Percentiles rank a stretch among this genome's conserved stretches.
Conservation (phyloP, 2,329 filamentous ascomycete species). For the Exophiala sp. region DNA sequence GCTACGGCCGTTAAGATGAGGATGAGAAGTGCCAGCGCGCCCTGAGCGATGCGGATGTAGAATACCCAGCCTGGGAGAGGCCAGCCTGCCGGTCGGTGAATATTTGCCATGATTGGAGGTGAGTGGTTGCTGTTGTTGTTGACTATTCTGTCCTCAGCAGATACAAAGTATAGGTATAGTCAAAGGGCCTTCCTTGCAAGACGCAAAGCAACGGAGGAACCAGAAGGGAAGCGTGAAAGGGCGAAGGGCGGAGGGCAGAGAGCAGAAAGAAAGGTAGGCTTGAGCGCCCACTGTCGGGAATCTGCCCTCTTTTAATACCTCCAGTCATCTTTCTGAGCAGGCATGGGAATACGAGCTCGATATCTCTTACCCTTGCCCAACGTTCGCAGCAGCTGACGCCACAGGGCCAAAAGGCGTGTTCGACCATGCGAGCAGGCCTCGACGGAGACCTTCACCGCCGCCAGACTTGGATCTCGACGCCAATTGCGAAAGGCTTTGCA, state of each 20-base stretch:
- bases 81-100: background rate
- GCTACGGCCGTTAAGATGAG: slow-evolving; percentile 59
- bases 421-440: background rate
- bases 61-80: slow-evolving; percentile 35
- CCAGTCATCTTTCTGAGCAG: background rate
- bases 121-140: background rate
- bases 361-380: too few relatives aligned
- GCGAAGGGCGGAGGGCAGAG: background rate
- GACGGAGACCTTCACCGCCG: background rate
- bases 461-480: background rate
- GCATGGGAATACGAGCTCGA: background rate
- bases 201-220: background rate
- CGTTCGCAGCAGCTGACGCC: too few relatives aligned
- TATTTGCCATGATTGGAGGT: background rate
- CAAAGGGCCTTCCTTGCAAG: too few relatives aligned
- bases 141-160: too few relatives aligned
- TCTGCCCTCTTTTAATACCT: background rate
- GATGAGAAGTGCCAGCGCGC: slow-evolving; percentile 63
- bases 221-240: background rate
- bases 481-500: background rate
- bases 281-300: background rate
- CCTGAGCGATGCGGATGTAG: slow-evolving; percentile 61
- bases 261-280: background rate
- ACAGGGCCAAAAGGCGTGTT: too few relatives aligned
- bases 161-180: too few relatives aligned